Evolutionary conservation across 2,329 filamentous ascomycete species (phyloP), one percentile per base, ranked within the genome.

Genomic region (Nannizziopsis barbatae): DNA sequence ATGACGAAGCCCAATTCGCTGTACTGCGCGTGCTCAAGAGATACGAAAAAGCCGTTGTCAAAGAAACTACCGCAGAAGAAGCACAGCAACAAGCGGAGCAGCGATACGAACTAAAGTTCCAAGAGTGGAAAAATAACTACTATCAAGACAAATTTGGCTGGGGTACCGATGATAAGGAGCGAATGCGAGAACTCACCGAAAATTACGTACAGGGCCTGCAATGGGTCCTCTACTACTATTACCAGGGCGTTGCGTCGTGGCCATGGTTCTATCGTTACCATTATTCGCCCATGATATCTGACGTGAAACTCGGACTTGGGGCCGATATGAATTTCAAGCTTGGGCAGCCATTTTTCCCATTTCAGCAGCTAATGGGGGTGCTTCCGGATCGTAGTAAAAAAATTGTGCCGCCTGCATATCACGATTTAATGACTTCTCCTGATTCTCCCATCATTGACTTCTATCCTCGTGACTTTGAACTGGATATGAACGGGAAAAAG

Each of bases 401-500:
- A 63, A 96, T 96, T 60, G 92, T 98, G 1, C 92, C 92, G 1
- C 67, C 70, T 32, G 80, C 88, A 3, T 96, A 94, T 66, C 86
- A 92, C 67, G 80, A 86, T 20, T 74, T 98, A 42, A 98, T 98
- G 92, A 95, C 87, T 1, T 85, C 85, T 48, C 75, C 83, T 1
- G 78, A 84, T 12, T 96, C 90, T 12, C 88, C 92, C 1, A 98
- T 98, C 63, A 84, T 95, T 60, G 92, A 98, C 63, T 98, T 98
- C 64, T 98, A 98, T 60, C 92, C 92, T 2, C 79, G 90, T 58
- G 92, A 98, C 59, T 98, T 98, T 60, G 87, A 93, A 56, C 75
- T 98, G 36, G 93, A 98, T 63, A 96, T 98, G 92, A 96, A 98
- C 58, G 93, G 92, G 51, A 98, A 98, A 73, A 98, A 95, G 71